A percentile compares a stretch with the other conserved stretches of the same genome.
These are phyloP conservation scores for Bipolaris oryzae DNA, from an alignment of 2,329 filamentous ascomycete genomes.

Conservation along the genomic window DNA sequence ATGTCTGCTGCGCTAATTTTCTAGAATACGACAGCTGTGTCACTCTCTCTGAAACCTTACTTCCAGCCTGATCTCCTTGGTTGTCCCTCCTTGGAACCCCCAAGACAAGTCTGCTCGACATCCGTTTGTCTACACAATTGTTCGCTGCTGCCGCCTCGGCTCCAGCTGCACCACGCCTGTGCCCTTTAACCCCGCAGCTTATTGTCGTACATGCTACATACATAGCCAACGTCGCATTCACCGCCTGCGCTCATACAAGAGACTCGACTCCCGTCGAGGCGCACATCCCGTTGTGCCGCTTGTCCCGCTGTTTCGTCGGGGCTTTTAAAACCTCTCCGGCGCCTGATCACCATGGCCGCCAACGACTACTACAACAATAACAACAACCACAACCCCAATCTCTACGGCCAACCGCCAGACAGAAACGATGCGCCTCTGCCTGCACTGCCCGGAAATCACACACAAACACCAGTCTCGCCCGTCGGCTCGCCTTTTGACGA, in stretches of 20 bases:
- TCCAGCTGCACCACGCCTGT: constrained; percentile 4
- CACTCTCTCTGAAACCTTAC: neutral
- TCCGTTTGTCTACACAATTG: neutral
- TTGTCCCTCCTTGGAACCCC: neutral
- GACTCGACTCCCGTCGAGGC: neutral
- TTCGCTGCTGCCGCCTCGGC: neutral
- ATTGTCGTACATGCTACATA: constrained; percentile 2
- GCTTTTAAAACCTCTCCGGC: neutral
- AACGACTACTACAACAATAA: constrained; percentile 65
- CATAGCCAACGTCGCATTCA: neutral
- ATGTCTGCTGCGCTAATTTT: neutral
- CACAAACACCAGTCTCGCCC: constrained; percentile 43
- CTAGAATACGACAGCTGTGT: neutral
- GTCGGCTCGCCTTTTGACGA: constrained; percentile 43
- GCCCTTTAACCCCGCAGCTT: constrained; percentile 11
- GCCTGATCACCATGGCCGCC: constrained; percentile 49
- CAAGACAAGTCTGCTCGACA: neutral
- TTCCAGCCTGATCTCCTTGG: neutral
- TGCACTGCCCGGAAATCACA: constrained; percentile 34
- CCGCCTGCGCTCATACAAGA: neutral
- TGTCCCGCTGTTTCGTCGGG: neutral
- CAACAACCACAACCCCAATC: constrained; percentile 65
- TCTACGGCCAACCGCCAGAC: constrained; percentile 34
- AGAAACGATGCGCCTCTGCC: constrained; percentile 48
- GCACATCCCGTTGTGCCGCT: neutral